Conservation (phyloP, 78 protist species). For the Bigelowiella natans region DNA sequence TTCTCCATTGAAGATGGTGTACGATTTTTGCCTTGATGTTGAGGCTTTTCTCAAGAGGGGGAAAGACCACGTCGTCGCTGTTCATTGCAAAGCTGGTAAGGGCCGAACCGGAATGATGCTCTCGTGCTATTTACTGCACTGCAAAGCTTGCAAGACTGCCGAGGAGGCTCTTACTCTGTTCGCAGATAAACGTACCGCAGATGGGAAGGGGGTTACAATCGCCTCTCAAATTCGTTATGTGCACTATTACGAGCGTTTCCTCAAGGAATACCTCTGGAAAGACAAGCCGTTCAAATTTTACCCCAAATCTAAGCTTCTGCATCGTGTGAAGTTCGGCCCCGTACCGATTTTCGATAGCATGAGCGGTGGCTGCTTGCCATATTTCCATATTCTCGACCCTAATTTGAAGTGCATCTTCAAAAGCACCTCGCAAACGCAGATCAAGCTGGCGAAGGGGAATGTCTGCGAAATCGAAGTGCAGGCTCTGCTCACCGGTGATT, state of each 20-base stretch:
- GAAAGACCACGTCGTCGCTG: slow-evolving; percentile 1
- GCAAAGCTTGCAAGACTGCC: neutral
- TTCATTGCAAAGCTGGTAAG: slow-evolving; percentile 34
- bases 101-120: slow-evolving; percentile 26
- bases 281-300: neutral
- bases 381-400: neutral
- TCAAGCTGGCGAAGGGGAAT: neutral
- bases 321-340: neutral
- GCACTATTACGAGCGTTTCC: neutral
- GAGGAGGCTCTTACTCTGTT: neutral
- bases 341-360: neutral
- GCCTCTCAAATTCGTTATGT: neutral
- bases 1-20: neutral
- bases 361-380: neutral
- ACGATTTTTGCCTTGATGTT: neutral
- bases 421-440: neutral
- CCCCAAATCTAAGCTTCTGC: neutral
- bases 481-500: neutral
- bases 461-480: neutral
- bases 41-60: neutral
- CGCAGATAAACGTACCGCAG: neutral
- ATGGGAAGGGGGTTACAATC: neutral
- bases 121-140: neutral
- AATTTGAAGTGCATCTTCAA: neutral
- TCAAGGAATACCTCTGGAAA: neutral